Conservation (phyloP, 2,329 filamentous ascomycete genomes). For the Lasiodiplodia gonubiensis region DNA sequence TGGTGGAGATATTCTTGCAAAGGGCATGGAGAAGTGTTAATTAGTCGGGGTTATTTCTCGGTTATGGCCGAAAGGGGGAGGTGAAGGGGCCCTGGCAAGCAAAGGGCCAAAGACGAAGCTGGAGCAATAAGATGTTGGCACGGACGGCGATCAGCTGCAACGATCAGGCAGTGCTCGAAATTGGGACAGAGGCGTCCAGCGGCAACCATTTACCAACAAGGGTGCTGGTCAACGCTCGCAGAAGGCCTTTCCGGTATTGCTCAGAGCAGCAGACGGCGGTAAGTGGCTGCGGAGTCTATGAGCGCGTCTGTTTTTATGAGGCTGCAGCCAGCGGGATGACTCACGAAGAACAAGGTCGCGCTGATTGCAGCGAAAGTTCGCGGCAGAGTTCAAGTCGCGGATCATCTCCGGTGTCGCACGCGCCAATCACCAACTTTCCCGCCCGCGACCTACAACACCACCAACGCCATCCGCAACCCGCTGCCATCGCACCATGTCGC, state of each 20-base stretch:
- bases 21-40: background rate
- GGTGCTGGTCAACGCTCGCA: background rate
- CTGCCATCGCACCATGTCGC: conserved; percentile 53
- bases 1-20: background rate
- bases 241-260: background rate
- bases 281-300: background rate
- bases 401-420: conserved; percentile 6
- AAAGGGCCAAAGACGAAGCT: background rate
- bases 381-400: conserved; percentile 10
- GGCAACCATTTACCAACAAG: conserved; percentile 4
- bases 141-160: conserved; percentile 3
- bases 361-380: background rate
- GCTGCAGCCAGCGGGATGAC: conserved; percentile 3
- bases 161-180: background rate
- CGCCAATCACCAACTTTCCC: conserved; percentile 2
- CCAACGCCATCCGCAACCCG: background rate
- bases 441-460: background rate
- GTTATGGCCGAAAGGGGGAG: conserved; percentile 13
- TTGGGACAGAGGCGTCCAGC: background rate
- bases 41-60: conserved; percentile 6
- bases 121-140: background rate
- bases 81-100: background rate
- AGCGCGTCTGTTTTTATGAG: background rate
- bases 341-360: conserved; percentile 11
- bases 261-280: background rate